Evolutionary conservation across 345 rosid species (phyloP).

Genomic region (Mallotus nudiflorus): DNA sequence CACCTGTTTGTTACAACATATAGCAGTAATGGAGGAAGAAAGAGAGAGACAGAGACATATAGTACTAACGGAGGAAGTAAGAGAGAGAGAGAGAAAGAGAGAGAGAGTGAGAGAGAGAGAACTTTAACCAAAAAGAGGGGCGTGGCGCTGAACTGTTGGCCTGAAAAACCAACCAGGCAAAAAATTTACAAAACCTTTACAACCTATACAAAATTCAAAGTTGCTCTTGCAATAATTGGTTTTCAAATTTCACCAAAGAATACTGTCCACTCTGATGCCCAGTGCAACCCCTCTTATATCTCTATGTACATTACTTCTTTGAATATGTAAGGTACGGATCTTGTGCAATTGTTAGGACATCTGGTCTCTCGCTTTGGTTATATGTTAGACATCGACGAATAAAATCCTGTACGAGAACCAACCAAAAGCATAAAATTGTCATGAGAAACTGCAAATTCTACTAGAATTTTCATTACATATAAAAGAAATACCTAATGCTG

Average conservation of each 20-base stretch:
- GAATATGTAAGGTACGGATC: conserved; percentile 79
- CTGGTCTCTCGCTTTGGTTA: conserved; percentile 87
- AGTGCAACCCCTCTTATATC: conserved; percentile 15
- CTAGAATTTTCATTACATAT: background rate
- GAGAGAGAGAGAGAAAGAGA: no score
- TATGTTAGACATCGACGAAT: conserved; percentile 89
- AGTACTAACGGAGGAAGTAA: no score
- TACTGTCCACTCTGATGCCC: conserved; percentile 23
- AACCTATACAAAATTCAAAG: conserved; percentile 49
- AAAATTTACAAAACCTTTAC: conserved; percentile 33
- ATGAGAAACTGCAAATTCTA: background rate
- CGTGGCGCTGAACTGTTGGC: background rate
- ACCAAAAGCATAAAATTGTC: background rate
- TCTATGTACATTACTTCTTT: conserved; percentile 51
- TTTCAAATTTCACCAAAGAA: conserved; percentile 9
- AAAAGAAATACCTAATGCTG: background rate
- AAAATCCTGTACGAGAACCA: conserved; percentile 60
- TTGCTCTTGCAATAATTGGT: no score
- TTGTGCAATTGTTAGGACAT: conserved; percentile 78
- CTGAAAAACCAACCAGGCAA: conserved; percentile 15
- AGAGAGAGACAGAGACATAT: no score
- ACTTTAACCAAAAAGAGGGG: background rate
- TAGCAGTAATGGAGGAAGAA: no score
- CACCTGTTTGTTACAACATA: background rate
- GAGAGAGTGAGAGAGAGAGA: no score